Evolutionary conservation across 495 filamentous ascomycete genomes (phyloP), one percentile per base, ranked within the genome.

Genomic region (Penicillium argentinense): DNA sequence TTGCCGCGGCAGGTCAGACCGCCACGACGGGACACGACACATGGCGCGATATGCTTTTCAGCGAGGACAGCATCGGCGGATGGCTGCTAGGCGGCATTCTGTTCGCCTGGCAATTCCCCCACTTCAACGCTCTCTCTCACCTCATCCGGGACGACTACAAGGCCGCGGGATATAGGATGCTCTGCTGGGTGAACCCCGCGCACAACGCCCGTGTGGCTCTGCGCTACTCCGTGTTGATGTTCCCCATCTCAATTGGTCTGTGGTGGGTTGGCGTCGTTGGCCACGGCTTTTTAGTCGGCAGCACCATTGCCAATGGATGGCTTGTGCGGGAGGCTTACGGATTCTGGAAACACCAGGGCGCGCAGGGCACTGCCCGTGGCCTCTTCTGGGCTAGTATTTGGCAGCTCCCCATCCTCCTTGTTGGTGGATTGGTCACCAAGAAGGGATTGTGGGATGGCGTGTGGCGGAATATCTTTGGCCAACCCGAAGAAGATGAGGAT

Each of bases 371-470:
- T 30, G 95, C 95, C 5, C 81, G 89, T 33, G 85, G 84, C 4
- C 60, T 98, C 45, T 98, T 98, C 68, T 98, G 93, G 93, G 89
- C 93, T 0, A 95, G 89, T 66, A 90, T 98, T 18, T 98, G 93
- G 93, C 91, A 97, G 71, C 58, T 98, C 27, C 93, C 93, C 0
- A 88, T 88, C 33, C 78, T 97, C 17, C 82, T 98, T 74, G 88
- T 96, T 46, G 71, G 97, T 47, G 95, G 90, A 28, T 87, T 97
- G 63, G 81, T 84, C 36, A 90, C 93, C 62, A 98, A 98, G 80
- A 96, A 91, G 71, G 95, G 91, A 0, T 75, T 97, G 56, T 96
- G 89, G 90, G 80, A 86, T 53, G 78, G 91, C 26, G 78, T 96
- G 16, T 95, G 86, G 87, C 74, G 78, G 43, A 79, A 82, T 25